Evolutionary conservation across 352 stramenopile genomes (phyloP), one percentile per base, ranked within the genome.

Genomic region (Globisporangium orthogonon): DNA sequence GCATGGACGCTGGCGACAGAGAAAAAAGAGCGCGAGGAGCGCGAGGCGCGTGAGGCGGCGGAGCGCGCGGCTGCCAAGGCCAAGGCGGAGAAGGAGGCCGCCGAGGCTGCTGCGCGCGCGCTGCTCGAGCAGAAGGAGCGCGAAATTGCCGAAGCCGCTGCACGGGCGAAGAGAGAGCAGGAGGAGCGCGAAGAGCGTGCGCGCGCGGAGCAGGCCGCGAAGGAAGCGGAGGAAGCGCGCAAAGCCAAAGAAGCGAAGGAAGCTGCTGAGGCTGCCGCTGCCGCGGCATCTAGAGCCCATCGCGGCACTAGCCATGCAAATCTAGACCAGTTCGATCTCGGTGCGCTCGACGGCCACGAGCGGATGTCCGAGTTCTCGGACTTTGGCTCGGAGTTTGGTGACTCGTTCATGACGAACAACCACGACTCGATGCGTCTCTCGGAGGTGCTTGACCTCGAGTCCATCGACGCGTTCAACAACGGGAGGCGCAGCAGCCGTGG

Each of bases 381-480:
- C 45, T 66, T 92, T 39, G 78, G 78, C 33, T 85, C 70, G 14
- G 53, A 82, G 46, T 67, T 81, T 45, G 65, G 70, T 47, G 78
- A 90, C 23, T 78, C 72, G 29, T 91, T 83, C 44, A 70, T 80
- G 37, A 82, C 73, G 66, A 78, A 46, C 45, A 76, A 78, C 52
- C 74, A 78, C 18, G 82, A 91, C 49, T 89, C 82, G 39, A 52
- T 89, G 60, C 78, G 82, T 2, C 69, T 91, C 37, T 89, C 78
- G n/a, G 74, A 89, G 55, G 82, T 91, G 46, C 76, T 91, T 47
- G 82, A 91, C 52, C 70, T 91, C 28, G 78, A 85, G 49, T 76
- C 77, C 28, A 76, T 84, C 33, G 63, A 84, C 14, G 63, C 59
- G 17, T 76, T 79, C 55, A 75, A 81, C 49, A 74, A 45, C 15